Evolutionary conservation across 495 filamentous ascomycete genomes (phyloP).

Genomic region (Cladorrhinum samala): DNA sequence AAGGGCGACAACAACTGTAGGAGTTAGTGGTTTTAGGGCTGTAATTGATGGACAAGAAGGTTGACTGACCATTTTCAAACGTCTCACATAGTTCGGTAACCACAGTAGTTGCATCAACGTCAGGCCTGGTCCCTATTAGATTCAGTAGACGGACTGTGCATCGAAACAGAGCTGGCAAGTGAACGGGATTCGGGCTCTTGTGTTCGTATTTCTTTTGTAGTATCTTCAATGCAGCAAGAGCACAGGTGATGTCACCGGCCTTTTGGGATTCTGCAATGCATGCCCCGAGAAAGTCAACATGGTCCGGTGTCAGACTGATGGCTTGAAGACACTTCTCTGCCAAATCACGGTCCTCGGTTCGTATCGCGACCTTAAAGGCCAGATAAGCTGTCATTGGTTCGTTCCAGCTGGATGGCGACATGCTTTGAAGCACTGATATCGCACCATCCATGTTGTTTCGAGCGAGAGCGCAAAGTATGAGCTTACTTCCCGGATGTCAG

Average conservation of each 20-base stretch:
- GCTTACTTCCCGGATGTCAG: slow-evolving; percentile 49
- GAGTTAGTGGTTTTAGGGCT: slow-evolving; percentile 25
- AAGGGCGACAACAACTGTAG: slow-evolving; percentile 39
- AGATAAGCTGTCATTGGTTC: slow-evolving; percentile 64
- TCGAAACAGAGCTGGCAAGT: slow-evolving; percentile 64
- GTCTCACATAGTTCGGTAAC: slow-evolving; percentile 51
- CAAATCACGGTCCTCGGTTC: slow-evolving; percentile 49
- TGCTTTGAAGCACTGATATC: slow-evolving; percentile 47
- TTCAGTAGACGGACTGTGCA: slow-evolving; percentile 56
- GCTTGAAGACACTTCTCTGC: slow-evolving; percentile 52
- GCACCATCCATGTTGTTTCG: slow-evolving; percentile 49
- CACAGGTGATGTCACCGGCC: slow-evolving; percentile 51
- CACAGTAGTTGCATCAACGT: slow-evolving; percentile 15
- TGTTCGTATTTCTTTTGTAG: slow-evolving; percentile 52
- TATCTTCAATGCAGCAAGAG: slow-evolving; percentile 51
- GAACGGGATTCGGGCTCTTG: slow-evolving; percentile 43
- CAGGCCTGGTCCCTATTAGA: slow-evolving; percentile 43
- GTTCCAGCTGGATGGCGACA: slow-evolving; percentile 50
- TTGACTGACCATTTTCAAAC: slow-evolving; percentile 56
- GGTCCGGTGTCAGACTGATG: slow-evolving; percentile 40
- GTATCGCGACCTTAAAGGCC: slow-evolving; percentile 67
- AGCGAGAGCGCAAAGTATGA: slow-evolving; percentile 59
- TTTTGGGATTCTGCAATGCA: slow-evolving; percentile 72
- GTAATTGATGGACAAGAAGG: background rate
- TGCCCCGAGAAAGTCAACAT: slow-evolving; percentile 62